These are phyloP conservation scores for Chrysoporthe cubensis DNA, from an alignment of 2,329 filamentous ascomycete species.

Conservation along the genomic window DNA sequence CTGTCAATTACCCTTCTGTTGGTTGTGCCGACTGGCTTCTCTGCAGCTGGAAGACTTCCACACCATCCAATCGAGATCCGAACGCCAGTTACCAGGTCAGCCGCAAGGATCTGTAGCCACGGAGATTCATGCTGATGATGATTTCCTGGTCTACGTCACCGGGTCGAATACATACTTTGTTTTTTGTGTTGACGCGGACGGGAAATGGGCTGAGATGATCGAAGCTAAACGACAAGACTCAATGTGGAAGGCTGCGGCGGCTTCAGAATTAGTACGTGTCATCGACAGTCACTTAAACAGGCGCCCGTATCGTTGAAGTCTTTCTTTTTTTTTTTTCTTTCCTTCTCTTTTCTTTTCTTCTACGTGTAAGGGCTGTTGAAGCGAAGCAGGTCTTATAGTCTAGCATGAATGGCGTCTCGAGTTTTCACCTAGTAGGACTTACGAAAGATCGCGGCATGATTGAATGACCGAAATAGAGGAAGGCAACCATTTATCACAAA, in stretches of 20 bases:
- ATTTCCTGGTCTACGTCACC: slow-evolving; percentile 14
- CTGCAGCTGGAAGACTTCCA: not conserved
- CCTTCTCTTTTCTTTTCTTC: not conserved
- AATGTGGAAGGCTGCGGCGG: not conserved
- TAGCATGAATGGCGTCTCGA: not conserved
- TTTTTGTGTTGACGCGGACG: slow-evolving; percentile 14
- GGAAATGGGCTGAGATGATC: not conserved
- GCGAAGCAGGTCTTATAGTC: not conserved
- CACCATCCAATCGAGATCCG: no score
- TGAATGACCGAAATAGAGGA: no score
- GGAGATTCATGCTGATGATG: slow-evolving; percentile 11
- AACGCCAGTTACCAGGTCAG: not conserved
- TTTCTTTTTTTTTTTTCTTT: no score
- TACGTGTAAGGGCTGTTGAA: not conserved
- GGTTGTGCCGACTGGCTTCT: not conserved
- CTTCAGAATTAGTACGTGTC: no score
- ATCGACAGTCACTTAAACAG: no score
- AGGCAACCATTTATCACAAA: not conserved
- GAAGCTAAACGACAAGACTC: not conserved
- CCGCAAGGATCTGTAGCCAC: not conserved
- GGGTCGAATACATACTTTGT: not conserved
- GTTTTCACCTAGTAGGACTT: not conserved
- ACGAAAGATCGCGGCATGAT: not conserved
- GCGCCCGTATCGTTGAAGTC: no score
- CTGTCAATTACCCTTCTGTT: not conserved